Base-by-base conservation (phyloP, 2,329 filamentous ascomycete species). In the Exophiala spinifera region DNA sequence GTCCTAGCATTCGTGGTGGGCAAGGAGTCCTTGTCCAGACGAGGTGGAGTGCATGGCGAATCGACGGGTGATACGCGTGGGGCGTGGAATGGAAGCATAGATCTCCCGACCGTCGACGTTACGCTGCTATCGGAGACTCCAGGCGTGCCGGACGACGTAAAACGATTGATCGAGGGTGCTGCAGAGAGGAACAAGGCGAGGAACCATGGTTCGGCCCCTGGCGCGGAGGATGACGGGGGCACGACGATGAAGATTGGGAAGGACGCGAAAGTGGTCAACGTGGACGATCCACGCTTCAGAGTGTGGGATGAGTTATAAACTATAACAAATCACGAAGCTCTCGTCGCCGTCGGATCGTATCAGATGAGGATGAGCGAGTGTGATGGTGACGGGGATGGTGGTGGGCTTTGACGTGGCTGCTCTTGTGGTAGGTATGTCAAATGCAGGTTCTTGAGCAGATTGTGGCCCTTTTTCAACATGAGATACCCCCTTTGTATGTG, bases 21-120 rank as follows among this genome's bases (percentile, higher is more conserved):
- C n/a, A 61, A 48, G 40, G 59, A 61, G 46, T 49, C 49, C 45
- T 55, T 53, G 49, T 56, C 58, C 44, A 45, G 37, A 3, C 55
- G 58, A 3, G 49, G 59, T 20, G 55, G 50, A 3, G 52, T 56
- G 5, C 53, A 55, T 17, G 47, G 56, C 20, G 50, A 53, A 21
- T 37, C 57, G 23, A 8, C 43, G 10, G 33, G 37, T 23, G 50
- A 58, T 23, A 46, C 34, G 6, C 53, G 54, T 14, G 57, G 57
- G 1, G 49, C 33, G 6, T 59, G 53, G 57, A 59, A 59, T 23
- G 28, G 28, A 20, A 53, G 45, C 10, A 34, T 59, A 8, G 37
- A 50, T 11, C 53, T 59, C 7, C 28, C 28, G 28, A 31, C 3
- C 7, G 28, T 31, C 28, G 28, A 31, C 7, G 28, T 31, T 10